Base-by-base conservation (phyloP, 768 basidiomycete genomes). In the Trametes meyenii region DNA sequence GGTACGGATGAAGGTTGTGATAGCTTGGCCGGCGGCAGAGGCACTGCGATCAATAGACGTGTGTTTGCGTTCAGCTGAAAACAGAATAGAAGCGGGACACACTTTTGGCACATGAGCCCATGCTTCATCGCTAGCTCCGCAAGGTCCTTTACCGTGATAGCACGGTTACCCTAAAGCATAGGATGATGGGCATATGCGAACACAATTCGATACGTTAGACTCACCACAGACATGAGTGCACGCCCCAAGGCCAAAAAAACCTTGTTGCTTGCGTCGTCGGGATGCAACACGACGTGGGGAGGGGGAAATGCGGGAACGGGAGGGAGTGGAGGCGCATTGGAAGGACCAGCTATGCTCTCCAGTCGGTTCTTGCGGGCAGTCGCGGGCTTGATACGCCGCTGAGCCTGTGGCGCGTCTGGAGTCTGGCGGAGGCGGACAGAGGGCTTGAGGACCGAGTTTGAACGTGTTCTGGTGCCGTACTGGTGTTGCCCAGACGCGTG, bases 81-180 rank as follows among this genome's bases (percentile, higher is more conserved):
- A 24, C 63, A 46, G 43, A 48, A 57, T 60, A 73, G 73, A 36
- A 45, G 5, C 12, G 49, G 36, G 11, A 81, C 82, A 64, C 65
- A 92, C 90, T 89, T 92, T 77, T 90, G 88, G 73, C 89, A 90
- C 60, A 83, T 77, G 19, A 91, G 78, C 52, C 90, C 90, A 68
- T 79, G 83, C 63, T 76, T 77, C 64, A 85, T 79, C 39, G 85
- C 81, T 76, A 86, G 83, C 67, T 91, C 88, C 35, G 90, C 86
- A 55, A 92, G 84, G 76, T 92, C 90, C 73, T 92, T 92, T 76
- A 92, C 88, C 43, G 90, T 92, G 86, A 91, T 89, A 49, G 90
- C 90, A 50, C 88, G 85, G 74, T 92, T 92, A 69, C 88, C 84
- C 88, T 90, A 58, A 21, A 43, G 12, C 40, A 62, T 35, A 46